These are phyloP conservation scores for Boletus patriciae DNA, from an alignment of 768 basidiomycete genomes.

Conservation along the genomic window DNA sequence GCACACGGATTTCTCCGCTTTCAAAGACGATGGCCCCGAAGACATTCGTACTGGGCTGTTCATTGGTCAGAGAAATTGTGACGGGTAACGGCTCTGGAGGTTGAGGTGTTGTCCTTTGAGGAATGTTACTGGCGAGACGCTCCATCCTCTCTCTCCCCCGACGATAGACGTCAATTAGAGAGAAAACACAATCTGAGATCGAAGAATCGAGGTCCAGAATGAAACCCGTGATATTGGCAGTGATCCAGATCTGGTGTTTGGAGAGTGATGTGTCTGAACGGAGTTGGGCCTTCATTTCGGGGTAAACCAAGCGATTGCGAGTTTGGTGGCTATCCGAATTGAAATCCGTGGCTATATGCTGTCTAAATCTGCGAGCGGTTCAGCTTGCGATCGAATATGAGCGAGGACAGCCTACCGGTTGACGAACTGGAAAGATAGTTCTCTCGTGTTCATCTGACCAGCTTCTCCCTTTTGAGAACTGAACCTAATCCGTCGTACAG, in stretches of 20 bases:
- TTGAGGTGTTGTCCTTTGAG: conserved; percentile 34
- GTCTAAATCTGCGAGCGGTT: conserved; percentile 65
- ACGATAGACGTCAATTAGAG: conserved; percentile 82
- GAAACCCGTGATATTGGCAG: conserved; percentile 79
- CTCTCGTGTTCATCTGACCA: conserved; percentile 69
- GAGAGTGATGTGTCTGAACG: conserved; percentile 51
- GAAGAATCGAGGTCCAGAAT: conserved; percentile 80
- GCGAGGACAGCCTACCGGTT: conserved; percentile 49
- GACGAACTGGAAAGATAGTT: conserved; percentile 85
- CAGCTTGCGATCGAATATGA: background rate
- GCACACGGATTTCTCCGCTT: conserved; percentile 81
- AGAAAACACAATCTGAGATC: conserved; percentile 75
- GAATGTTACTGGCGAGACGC: conserved; percentile 55
- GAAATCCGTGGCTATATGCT: conserved; percentile 70
- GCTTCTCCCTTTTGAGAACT: conserved; percentile 72
- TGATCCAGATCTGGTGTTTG: conserved; percentile 57
- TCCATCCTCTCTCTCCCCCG: conserved; percentile 79
- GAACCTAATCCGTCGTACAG: conserved; percentile 75
- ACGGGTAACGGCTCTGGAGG: conserved; percentile 4
- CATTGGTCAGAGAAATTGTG: conserved; percentile 10
- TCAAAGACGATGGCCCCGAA: conserved; percentile 71
- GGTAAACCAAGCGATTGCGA: conserved; percentile 73
- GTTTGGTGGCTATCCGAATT: conserved; percentile 63
- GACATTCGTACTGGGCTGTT: conserved; percentile 55
- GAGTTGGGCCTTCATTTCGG: conserved; percentile 76